phyloP scores from a whole-genome alignment of 1,139 yeast species.

The Blastobotrys apis region DNA sequence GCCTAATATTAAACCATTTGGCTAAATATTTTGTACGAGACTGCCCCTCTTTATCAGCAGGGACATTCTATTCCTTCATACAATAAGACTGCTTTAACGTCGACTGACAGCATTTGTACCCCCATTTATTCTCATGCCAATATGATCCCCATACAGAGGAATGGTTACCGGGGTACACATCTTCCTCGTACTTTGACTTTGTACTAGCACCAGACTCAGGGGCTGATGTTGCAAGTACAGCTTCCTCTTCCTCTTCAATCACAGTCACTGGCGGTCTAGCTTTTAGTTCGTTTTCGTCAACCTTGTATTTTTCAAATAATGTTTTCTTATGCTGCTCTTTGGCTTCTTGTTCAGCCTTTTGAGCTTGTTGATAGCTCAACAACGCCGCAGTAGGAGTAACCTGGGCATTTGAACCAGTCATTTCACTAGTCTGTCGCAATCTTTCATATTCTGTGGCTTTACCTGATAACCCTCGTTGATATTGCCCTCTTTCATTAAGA shows the following conservation, averaged over 20 bases:
- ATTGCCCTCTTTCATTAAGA: slow-evolving; percentile 48
- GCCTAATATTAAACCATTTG: too few relatives aligned
- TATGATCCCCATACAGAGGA: slow-evolving; percentile 47
- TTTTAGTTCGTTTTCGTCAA: too few relatives aligned
- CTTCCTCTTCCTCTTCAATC: too few relatives aligned
- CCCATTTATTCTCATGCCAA: slow-evolving; percentile 48
- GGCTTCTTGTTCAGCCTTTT: slow-evolving; percentile 32
- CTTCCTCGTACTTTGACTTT: slow-evolving; percentile 39
- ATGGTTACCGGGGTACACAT: slow-evolving; percentile 40
- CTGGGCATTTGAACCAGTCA: slow-evolving; percentile 39
- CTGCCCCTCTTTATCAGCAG: too few relatives aligned
- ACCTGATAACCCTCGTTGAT: slow-evolving; percentile 49
- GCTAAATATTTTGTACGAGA: too few relatives aligned
- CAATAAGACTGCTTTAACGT: slow-evolving; percentile 37
- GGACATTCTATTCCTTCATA: too few relatives aligned
- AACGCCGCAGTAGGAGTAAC: slow-evolving; percentile 59
- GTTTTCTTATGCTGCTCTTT: slow-evolving; percentile 27
- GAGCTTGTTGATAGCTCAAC: slow-evolving; percentile 41
- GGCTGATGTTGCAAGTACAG: too few relatives aligned
- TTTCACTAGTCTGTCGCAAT: slow-evolving; percentile 55
- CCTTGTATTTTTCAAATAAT: slow-evolving; percentile 44
- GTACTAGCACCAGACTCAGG: background rate
- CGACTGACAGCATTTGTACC: slow-evolving; percentile 45
- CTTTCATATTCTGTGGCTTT: slow-evolving; percentile 49
- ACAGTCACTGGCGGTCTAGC: too few relatives aligned